Base-by-base conservation (phyloP, 2,329 filamentous ascomycete genomes). In the Xylariaceae sp. region DNA sequence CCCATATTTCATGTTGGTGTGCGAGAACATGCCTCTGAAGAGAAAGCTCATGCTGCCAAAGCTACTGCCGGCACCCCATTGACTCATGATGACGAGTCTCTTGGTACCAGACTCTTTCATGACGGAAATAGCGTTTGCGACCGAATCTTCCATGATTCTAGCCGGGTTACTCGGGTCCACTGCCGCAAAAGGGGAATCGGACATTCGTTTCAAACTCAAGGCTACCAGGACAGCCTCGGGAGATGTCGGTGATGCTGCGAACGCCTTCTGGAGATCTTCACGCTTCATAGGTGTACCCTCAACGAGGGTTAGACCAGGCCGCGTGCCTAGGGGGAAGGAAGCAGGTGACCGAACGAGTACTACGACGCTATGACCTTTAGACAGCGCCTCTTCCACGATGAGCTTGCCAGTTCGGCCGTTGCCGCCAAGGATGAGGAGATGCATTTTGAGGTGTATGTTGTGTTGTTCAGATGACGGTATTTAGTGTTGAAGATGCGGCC, bases 41-140 rank as follows among this genome's bases (percentile, higher is more conserved):
- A 76, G 67, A 28, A 71, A 75, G 40, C 75, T 68, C 54, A 83
- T 65, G 44, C 76, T 75, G 0, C 54, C 21, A 67, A 72, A 79
- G 4, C 81, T 83, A 23, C 73, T 67, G 0, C 77, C 79, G 1
- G 78, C 75, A 7, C 82, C 82, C 56, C 80, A 77, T 1, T 79
- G 76, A 8, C 78, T 80, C 70, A 85, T 78, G 45, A 81, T 71
- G 29, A 85, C 74, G 2, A 83, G 61, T 45, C 79, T 82, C 39
- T 58, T 41, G 11, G 73, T 69, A 0, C 65, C 66, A 41, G 69
- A 68, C 19, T 70, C 67, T 46, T 74, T 68, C 73, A 78, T 78
- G 4, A 67, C 69, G 0, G 68, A 55, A 12, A 77, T 60, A 3
- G 75, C 59, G 41, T 76, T 74, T 26, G 65, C 65, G n/a, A 75